Evolutionary conservation across 139 green algal species (phyloP).

Genomic region (Limnomonas spitsbergensis): DNA sequence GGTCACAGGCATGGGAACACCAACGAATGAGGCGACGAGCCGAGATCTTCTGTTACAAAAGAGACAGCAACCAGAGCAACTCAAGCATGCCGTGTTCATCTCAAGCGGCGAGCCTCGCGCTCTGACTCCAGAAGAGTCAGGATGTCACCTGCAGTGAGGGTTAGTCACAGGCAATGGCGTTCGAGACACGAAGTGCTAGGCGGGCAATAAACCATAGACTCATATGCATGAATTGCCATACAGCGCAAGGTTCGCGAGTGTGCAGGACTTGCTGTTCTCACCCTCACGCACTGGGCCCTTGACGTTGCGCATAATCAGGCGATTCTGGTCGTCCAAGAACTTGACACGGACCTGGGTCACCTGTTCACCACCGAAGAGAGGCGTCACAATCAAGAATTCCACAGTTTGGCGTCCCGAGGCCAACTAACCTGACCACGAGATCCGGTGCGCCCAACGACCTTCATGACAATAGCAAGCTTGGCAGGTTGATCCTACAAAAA

Average conservation of each 20-base stretch:
- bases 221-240: neutral
- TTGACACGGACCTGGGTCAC: slow-evolving; percentile 99
- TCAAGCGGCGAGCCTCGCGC: slow-evolving; percentile 92
- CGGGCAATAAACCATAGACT: no score
- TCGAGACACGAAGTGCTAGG: no score
- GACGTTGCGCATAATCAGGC: slow-evolving; percentile 99
- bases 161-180: neutral
- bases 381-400: no score
- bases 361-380: slow-evolving; percentile 43
- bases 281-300: slow-evolving; percentile 98
- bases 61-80: no score
- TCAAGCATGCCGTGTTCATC: slow-evolving; percentile 50
- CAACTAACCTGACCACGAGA: slow-evolving; percentile 87
- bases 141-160: slow-evolving; percentile 80
- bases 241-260: neutral
- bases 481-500: slow-evolving; percentile 71
- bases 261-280: slow-evolving; percentile 33
- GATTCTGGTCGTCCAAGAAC: slow-evolving; percentile 97
- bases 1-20: no score
- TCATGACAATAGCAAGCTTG: slow-evolving; percentile 99
- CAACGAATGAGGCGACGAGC: no score
- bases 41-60: no score
- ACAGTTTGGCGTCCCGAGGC: neutral
- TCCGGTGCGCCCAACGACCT: slow-evolving; percentile 97
- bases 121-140: slow-evolving; percentile 97